These are phyloP conservation scores for Neonectria magnoliae DNA, from an alignment of 2,329 filamentous ascomycete species.

Conservation along the genomic window DNA sequence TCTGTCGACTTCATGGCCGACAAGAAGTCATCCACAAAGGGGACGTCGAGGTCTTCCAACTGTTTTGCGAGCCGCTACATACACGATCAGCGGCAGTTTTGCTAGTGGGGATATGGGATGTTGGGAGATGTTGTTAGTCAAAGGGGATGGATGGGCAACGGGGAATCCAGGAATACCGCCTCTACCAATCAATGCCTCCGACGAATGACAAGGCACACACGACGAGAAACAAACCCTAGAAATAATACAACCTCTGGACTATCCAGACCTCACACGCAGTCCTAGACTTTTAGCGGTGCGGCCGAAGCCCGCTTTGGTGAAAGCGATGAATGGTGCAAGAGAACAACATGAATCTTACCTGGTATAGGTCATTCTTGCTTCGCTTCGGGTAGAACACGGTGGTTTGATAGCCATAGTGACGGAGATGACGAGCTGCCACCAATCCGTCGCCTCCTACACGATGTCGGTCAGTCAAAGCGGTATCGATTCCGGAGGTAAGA, in stretches of 20 bases:
- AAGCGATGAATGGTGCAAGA: conserved; percentile 17
- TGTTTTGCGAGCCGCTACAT: conserved; percentile 82
- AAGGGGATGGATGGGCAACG: conserved; percentile 10
- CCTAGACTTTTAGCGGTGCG: conserved; percentile 2
- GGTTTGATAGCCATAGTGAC: conserved; percentile 90
- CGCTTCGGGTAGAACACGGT: conserved; percentile 94
- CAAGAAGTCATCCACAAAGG: conserved; percentile 84
- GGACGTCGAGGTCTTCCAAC: conserved; percentile 82
- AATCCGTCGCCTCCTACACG: conserved; percentile 86
- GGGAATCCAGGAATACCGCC: conserved; percentile 17
- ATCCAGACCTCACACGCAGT: conserved; percentile 14
- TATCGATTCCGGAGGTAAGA: not conserved
- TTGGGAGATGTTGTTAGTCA: conserved; percentile 10
- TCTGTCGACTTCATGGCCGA: conserved; percentile 74
- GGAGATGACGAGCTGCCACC: conserved; percentile 90
- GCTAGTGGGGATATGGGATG: conserved; percentile 12
- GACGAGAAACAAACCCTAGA: conserved; percentile 30
- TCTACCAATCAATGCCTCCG: conserved; percentile 23
- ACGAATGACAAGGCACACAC: conserved; percentile 30
- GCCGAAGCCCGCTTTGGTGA: not conserved
- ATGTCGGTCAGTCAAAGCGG: not conserved
- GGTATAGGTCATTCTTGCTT: conserved; percentile 88
- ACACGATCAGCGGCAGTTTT: conserved; percentile 44
- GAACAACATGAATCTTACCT: conserved; percentile 60
- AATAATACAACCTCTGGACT: conserved; percentile 32